Evolutionary conservation across 306 rosid genomes (phyloP).

Genomic region (Fagus sylvatica): DNA sequence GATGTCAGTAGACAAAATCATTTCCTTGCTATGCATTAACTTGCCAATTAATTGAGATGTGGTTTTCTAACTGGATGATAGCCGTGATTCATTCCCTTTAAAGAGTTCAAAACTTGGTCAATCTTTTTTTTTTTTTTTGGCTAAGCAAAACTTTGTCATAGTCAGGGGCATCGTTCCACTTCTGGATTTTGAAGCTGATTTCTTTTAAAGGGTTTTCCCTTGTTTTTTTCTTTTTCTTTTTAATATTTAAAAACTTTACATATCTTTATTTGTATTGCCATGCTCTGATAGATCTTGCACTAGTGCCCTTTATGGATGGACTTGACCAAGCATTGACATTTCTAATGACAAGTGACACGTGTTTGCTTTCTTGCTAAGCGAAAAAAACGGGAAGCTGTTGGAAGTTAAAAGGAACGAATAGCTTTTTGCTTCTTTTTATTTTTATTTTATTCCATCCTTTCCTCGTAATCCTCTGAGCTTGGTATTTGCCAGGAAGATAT

Average conservation of each 20-base stretch:
- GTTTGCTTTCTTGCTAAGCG: neutral
- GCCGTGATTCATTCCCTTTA: neutral
- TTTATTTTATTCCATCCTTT: too few species aligned
- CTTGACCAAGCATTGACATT: neutral
- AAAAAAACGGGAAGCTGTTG: neutral
- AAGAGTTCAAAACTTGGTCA: neutral
- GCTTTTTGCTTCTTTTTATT: neutral
- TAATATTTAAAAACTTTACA: neutral
- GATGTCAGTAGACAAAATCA: neutral
- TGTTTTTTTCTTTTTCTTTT: neutral
- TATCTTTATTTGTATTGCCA: neutral
- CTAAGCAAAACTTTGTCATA: too few species aligned
- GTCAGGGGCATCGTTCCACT: neutral
- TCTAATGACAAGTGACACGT: neutral
- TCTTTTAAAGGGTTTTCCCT: neutral
- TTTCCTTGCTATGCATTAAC: neutral
- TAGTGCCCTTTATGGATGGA: neutral
- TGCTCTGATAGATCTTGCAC: neutral
- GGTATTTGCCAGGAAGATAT: neutral
- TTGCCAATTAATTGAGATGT: neutral
- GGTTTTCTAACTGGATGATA: neutral
- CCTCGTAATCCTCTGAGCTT: neutral
- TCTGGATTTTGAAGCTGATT: neutral
- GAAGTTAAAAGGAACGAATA: neutral
- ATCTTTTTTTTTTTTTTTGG: too few species aligned